A percentile compares a stretch with the other conserved stretches of the same genome.
Conservation (phyloP, 345 rosid species). For the Sisymbrium irio region DNA sequence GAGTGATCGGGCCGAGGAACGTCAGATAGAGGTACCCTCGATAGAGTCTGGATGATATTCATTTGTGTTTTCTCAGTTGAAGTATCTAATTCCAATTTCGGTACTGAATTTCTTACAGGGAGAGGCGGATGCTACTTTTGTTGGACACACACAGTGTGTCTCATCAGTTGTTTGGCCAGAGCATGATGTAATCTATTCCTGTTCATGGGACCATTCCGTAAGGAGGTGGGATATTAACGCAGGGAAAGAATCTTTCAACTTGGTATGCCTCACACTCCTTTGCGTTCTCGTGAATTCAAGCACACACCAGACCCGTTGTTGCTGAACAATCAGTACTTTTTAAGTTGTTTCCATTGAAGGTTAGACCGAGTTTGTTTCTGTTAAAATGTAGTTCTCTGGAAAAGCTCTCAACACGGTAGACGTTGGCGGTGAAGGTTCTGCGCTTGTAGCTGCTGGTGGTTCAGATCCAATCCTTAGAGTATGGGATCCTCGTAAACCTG, state of each 20-base stretch:
- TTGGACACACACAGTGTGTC: constrained; percentile 89
- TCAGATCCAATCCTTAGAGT: constrained; percentile 89
- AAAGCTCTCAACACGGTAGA: constrained; percentile 79
- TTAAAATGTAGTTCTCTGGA: constrained; percentile 62
- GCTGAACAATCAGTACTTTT: not conserved
- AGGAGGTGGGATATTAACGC: constrained; percentile 87
- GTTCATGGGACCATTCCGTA: constrained; percentile 95
- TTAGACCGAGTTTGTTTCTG: not conserved
- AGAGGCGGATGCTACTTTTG: constrained; percentile 68
- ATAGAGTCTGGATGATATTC: constrained; percentile 5
- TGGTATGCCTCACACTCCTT: constrained; percentile 48
- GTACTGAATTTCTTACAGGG: constrained; percentile 45
- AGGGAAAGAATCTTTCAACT: constrained; percentile 66
- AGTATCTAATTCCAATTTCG: not conserved
- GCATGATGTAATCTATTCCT: constrained; percentile 62
- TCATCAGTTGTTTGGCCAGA: constrained; percentile 90
- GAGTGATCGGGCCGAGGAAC: constrained; percentile 53
- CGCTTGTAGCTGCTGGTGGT: constrained; percentile 87
- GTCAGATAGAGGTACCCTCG: constrained; percentile 68
- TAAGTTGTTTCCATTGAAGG: not conserved
- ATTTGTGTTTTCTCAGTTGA: not conserved
- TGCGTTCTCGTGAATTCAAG: not conserved
- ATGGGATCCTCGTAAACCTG: constrained; percentile 99
- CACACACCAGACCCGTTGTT: not conserved
- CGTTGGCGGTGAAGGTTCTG: constrained; percentile 91